Evolutionary conservation across 1,284 basidiomycete genomes (phyloP).

Genomic region (Nidula niveotomentosa): DNA sequence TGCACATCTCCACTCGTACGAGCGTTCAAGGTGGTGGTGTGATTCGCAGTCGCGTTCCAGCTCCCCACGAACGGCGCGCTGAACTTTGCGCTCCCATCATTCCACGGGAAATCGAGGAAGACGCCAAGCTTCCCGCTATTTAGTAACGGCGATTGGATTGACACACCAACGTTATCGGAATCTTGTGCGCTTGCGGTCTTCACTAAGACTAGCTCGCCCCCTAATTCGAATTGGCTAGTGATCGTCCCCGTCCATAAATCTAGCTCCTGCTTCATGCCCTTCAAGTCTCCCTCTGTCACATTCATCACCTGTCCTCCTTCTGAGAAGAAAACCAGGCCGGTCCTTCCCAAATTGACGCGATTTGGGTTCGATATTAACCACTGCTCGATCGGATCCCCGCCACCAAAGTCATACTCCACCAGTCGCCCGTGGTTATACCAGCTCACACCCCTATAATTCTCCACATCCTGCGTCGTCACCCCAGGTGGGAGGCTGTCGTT

Average conservation of each 20-base stretch:
- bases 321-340: constrained; percentile 45
- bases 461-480: constrained; percentile 40
- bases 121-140: constrained; percentile 38
- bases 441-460: constrained; percentile 46
- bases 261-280: constrained; percentile 36
- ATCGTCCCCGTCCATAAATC: constrained; percentile 58
- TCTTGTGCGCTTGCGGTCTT: constrained; percentile 39
- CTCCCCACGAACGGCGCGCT: constrained; percentile 57
- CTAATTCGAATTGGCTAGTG: constrained; percentile 41
- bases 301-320: constrained; percentile 23
- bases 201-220: constrained; percentile 35
- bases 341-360: constrained; percentile 51
- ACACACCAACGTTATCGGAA: constrained; percentile 39
- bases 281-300: constrained; percentile 39
- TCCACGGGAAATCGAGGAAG: constrained; percentile 66
- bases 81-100: constrained; percentile 55
- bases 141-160: constrained; percentile 40
- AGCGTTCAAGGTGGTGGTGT: constrained; percentile 39
- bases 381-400: constrained; percentile 43
- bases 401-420: constrained; percentile 55
- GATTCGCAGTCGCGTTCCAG: constrained; percentile 44
- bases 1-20: constrained; percentile 7
- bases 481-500: constrained; percentile 52
- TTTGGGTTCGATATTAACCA: constrained; percentile 63
- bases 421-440: constrained; percentile 49